Conservation (phyloP, 2,329 filamentous ascomycete genomes). For the Pezicula rhizophila region DNA sequence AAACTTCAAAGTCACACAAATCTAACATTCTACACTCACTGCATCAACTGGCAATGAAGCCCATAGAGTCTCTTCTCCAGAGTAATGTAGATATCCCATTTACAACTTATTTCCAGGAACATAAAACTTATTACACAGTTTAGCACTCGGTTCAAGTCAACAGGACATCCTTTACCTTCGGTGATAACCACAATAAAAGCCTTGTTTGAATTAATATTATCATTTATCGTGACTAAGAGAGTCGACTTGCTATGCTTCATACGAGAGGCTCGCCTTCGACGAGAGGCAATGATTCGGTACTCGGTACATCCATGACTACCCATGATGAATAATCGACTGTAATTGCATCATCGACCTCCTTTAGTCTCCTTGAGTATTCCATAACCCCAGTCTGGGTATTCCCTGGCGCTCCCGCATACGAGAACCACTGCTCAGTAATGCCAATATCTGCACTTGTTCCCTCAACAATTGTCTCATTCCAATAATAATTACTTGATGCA, state of each 20-base stretch:
- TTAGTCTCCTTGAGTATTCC: constrained; percentile 19
- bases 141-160: too few species aligned
- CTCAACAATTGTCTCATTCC: constrained; percentile 28
- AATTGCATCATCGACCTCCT: constrained; percentile 21
- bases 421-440: constrained; percentile 25
- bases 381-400: constrained; percentile 10
- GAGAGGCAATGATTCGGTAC: constrained; percentile 5
- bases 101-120: too few species aligned
- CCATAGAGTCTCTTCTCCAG: too few species aligned
- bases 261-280: constrained; percentile 9
- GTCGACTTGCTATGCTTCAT: not conserved
- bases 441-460: constrained; percentile 24
- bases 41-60: too few species aligned
- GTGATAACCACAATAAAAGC: too few species aligned
- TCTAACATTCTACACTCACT: too few species aligned
- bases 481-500: constrained; percentile 27
- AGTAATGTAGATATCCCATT: too few species aligned
- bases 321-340: constrained; percentile 17
- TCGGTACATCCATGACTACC: constrained; percentile 5
- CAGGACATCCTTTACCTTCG: too few species aligned
- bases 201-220: too few species aligned
- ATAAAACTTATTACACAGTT: too few species aligned
- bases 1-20: too few species aligned
- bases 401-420: constrained; percentile 16
- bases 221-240: not conserved